Percentiles rank a stretch among this genome's conserved stretches.
Evolutionary conservation across 495 filamentous ascomycete genomes (phyloP).

Genomic region (Penicillium chermesinum): DNA sequence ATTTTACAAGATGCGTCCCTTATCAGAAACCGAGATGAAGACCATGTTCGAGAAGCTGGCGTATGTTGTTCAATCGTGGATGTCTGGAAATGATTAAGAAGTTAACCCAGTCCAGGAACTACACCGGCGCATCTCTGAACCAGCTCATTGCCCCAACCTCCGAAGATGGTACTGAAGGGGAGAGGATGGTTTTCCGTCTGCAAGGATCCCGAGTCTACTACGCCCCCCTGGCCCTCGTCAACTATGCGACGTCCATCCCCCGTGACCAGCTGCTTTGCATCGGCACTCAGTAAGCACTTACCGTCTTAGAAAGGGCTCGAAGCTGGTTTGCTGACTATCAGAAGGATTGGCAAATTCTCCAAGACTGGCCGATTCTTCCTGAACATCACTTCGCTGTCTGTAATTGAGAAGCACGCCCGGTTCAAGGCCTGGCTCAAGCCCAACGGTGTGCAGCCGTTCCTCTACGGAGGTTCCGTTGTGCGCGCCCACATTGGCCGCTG

Average conservation of each 20-base stretch:
- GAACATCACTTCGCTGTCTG: conserved; percentile 53
- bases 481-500: conserved; percentile 87
- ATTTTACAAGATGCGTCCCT: conserved; percentile 56
- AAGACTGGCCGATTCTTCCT: conserved; percentile 76
- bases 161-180: conserved; percentile 53
- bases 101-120: conserved; percentile 35
- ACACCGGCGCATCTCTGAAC: conserved; percentile 73
- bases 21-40: conserved; percentile 62
- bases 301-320: conserved; percentile 40
- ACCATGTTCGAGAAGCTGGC: conserved; percentile 75
- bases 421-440: conserved; percentile 90
- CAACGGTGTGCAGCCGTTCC: conserved; percentile 68
- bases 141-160: conserved; percentile 66
- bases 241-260: conserved; percentile 78
- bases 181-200: conserved; percentile 80
- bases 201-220: conserved; percentile 81
- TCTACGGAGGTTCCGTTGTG: conserved; percentile 84
- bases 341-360: conserved; percentile 52
- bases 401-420: conserved; percentile 81
- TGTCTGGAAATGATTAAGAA: neutral
- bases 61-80: too few relatives aligned
- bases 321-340: neutral
- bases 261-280: conserved; percentile 73
- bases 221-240: conserved; percentile 77
- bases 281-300: conserved; percentile 47